Base-by-base conservation (phyloP, 2,329 filamentous ascomycete species). In the Tolypocladium guangdongense region DNA sequence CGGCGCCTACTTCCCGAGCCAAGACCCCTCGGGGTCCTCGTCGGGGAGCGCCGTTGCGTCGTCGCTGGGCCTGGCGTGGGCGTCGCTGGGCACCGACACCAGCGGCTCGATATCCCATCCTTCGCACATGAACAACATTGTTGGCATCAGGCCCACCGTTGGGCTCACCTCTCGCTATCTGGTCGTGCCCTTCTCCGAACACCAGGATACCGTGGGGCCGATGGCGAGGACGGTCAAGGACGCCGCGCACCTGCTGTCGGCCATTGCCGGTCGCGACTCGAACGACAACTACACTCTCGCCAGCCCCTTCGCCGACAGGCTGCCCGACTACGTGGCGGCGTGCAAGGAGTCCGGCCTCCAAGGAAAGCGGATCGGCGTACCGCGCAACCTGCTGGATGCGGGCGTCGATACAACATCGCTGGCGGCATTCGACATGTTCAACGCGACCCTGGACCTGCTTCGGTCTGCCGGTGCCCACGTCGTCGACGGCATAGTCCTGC, bases 121-220 rank as follows among this genome's bases (percentile, higher is more conserved):
- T 0, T 63, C 71, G 1, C 57, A 64, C 20, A 53, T 59, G 1
- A 84, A 80, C 65, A 83, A 84, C 52, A 57, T 87, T 1, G 83
- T 86, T 0, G 84, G 82, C 2, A 82, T 88, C 63, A 85, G 84
- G 62, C 82, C 84, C 1, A 84, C 82, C 0, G 80, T 86, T 1
- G 84, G 84, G 0, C 70, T 87, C 4, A 86, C 79, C 0, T 83
- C 80, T 1, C 71, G 81, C 16, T 69, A 75, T 56, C 71, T 84
- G 4, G 84, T 87, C 1, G 78, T 89, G 12, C 86, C 86, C 0
- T 81, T 88, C 4, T 80, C 76, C 2, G 66, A 76, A 35, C 77
- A 82, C 59, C 82, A 86, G 60, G 86, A 90, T 59, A 84, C 79
- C 0, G 73, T 88, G 0, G 86, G 86, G 0, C 74, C 78, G 0